phyloP scores from a whole-genome alignment of 805 yeast genomes.

The Candida ascalaphidarum region DNA sequence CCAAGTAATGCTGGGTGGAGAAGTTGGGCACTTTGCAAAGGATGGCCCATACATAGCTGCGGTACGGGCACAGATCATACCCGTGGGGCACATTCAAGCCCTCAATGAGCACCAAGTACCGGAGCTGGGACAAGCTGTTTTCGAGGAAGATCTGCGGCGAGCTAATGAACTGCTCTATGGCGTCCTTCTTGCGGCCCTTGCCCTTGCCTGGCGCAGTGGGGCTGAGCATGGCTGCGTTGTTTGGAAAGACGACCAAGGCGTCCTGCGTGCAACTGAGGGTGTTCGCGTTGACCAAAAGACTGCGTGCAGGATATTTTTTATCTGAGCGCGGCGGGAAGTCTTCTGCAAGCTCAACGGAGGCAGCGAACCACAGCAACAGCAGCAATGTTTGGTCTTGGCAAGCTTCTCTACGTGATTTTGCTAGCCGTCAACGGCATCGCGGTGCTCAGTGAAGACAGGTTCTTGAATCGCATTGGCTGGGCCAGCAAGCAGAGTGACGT shows the following conservation, averaged over 20 bases:
- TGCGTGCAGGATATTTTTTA: no score
- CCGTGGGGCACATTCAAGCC: slow-evolving; percentile 34
- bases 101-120: slow-evolving; percentile 31
- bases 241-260: no score
- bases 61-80: slow-evolving; percentile 52
- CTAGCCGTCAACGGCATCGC: slow-evolving; percentile 69
- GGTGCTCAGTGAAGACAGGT: slow-evolving; percentile 72
- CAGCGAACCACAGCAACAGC: no score
- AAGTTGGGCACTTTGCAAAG: slow-evolving; percentile 55
- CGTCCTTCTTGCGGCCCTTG: slow-evolving; percentile 10
- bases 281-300: no score
- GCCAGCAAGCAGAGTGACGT: slow-evolving; percentile 11
- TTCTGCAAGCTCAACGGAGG: no score
- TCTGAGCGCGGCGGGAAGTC: no score
- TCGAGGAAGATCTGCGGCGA: slow-evolving; percentile 10
- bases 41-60: slow-evolving; percentile 77
- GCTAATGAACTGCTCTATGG: slow-evolving; percentile 13
- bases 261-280: no score
- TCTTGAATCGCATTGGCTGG: slow-evolving; percentile 51
- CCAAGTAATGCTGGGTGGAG: slow-evolving; percentile 46
- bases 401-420: slow-evolving; percentile 45
- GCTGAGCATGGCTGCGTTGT: no score
- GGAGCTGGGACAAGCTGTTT: slow-evolving; percentile 8
- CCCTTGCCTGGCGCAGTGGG: no score
- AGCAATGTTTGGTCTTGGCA: slow-evolving; percentile 53